These are phyloP conservation scores for Mucor circinelloides DNA, from an alignment of 371 early-diverging fungal genomes.

Conservation along the genomic window DNA sequence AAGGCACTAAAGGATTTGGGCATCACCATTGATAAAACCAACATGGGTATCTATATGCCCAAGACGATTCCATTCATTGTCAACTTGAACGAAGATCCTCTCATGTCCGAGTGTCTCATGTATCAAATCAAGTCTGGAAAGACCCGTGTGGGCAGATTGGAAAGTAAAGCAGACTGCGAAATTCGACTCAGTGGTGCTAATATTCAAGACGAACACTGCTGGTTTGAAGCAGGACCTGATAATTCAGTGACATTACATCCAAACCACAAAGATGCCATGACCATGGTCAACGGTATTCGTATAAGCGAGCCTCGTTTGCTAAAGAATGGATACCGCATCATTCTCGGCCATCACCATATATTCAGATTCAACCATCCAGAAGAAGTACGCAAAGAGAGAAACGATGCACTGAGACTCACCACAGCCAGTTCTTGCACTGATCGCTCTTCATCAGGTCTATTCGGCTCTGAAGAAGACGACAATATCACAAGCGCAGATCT, in stretches of 20 bases:
- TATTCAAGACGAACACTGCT: constrained; percentile 75
- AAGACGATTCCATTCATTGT: constrained; percentile 86
- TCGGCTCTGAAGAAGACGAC: constrained; percentile 4
- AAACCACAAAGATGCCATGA: constrained; percentile 59
- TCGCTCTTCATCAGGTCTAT: not conserved
- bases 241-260: constrained; percentile 62
- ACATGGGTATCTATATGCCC: constrained; percentile 82
- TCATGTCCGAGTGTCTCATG: constrained; percentile 89
- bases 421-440: constrained; percentile 20
- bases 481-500: constrained; percentile 12
- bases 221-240: constrained; percentile 61
- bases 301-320: constrained; percentile 63
- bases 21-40: constrained; percentile 72
- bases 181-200: constrained; percentile 76
- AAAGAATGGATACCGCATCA: constrained; percentile 78
- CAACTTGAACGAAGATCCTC: constrained; percentile 90
- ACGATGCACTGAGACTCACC: constrained; percentile 40
- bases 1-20: constrained; percentile 80
- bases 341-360: constrained; percentile 80
- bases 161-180: constrained; percentile 52
- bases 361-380: constrained; percentile 90
- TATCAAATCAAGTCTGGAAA: constrained; percentile 82
- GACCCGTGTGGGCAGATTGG: constrained; percentile 70
- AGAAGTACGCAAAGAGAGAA: constrained; percentile 78
- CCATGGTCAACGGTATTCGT: constrained; percentile 79